Percentiles rank a stretch among this genome's conserved stretches.
Conservation (phyloP, 2,329 filamentous ascomycete species). For the Daldinia eschscholtzii region DNA sequence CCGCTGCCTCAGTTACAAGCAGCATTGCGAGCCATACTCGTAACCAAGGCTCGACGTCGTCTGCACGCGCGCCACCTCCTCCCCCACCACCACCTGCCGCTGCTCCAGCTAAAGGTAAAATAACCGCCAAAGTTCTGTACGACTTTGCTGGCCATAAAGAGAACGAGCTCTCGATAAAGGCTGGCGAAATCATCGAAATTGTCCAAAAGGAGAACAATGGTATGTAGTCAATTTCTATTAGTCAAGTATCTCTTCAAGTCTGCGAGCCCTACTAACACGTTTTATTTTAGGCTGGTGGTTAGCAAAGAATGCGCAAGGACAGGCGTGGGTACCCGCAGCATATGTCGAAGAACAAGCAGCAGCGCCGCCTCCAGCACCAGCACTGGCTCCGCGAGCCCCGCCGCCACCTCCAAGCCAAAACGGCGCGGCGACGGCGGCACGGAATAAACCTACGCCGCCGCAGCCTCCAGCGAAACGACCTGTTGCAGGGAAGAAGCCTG, state of each 20-base stretch:
- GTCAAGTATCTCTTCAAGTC: not conserved
- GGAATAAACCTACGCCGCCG: slow-evolving; percentile 78
- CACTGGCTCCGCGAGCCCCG: slow-evolving; percentile 73
- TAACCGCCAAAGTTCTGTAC: slow-evolving; percentile 90
- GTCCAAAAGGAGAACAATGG: slow-evolving; percentile 96
- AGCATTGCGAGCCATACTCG: slow-evolving; percentile 65
- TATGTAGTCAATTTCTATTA: slow-evolving; percentile 60
- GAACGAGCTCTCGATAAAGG: slow-evolving; percentile 85
- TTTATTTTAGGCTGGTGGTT: slow-evolving; percentile 91
- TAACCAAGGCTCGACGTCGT: slow-evolving; percentile 66
- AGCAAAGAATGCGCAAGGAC: slow-evolving; percentile 77
- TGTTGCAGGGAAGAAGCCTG: slow-evolving; percentile 77
- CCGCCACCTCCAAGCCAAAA: slow-evolving; percentile 71
- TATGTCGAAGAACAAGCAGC: slow-evolving; percentile 88
- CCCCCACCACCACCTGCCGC: slow-evolving; percentile 66
- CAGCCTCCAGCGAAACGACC: slow-evolving; percentile 86
- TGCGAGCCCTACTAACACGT: slow-evolving; percentile 51
- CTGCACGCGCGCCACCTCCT: slow-evolving; percentile 70
- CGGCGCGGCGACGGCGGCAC: slow-evolving; percentile 58
- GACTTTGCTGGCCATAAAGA: slow-evolving; percentile 87
- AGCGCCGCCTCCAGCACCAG: slow-evolving; percentile 69
- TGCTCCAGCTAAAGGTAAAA: slow-evolving; percentile 74
- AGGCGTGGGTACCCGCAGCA: slow-evolving; percentile 93
- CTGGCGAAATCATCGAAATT: slow-evolving; percentile 87
- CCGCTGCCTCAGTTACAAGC: slow-evolving; percentile 51